phyloP scores from a whole-genome alignment of 169 alveolate genomes.

The Plasmodium fragile region DNA sequence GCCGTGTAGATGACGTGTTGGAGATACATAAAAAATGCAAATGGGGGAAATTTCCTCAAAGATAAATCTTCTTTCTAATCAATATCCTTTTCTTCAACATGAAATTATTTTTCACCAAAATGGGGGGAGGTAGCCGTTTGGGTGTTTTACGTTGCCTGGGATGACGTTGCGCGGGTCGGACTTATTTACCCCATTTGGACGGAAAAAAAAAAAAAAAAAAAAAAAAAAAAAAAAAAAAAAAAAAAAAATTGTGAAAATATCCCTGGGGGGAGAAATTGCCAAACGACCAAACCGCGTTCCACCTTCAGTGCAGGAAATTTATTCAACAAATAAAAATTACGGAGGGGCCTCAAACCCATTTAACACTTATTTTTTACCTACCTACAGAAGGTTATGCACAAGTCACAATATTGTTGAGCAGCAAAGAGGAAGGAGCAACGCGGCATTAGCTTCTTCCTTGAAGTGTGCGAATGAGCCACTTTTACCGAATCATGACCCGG shows the following conservation, averaged over 20 bases:
- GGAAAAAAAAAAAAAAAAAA: background rate
- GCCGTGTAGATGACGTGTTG: background rate
- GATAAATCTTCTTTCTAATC: background rate
- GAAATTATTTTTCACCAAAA: background rate
- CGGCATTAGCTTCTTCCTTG: background rate
- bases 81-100: background rate
- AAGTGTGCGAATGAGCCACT: background rate
- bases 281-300: background rate
- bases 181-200: background rate
- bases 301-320: background rate
- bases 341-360: background rate
- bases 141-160: background rate
- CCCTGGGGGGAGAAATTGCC: background rate
- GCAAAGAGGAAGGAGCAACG: background rate
- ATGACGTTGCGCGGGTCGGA: background rate
- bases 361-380: background rate
- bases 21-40: background rate
- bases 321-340: background rate
- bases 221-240: too few relatives aligned
- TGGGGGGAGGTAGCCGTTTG: background rate
- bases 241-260: background rate
- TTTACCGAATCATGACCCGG: background rate
- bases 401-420: background rate
- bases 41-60: background rate
- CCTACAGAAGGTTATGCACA: background rate